Conservation (phyloP, 2,329 filamentous ascomycete genomes). For the Trichoderma citrinoviride region DNA sequence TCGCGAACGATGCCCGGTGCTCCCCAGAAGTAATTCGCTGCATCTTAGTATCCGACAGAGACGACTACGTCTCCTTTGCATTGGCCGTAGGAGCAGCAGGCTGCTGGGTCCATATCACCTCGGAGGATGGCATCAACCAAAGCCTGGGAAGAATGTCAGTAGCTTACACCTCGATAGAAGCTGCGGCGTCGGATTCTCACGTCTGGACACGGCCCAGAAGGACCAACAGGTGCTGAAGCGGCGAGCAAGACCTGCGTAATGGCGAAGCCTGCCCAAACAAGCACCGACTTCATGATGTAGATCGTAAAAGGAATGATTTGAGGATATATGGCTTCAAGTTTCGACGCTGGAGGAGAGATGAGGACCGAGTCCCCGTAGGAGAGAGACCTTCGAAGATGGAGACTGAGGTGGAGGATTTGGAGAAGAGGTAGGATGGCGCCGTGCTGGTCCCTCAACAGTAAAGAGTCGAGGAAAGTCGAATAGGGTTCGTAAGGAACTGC, state of each 20-base stretch:
- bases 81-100: constrained; percentile 53
- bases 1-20: neutral
- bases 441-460: neutral
- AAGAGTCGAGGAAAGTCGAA: neutral
- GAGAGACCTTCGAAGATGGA: neutral
- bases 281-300: constrained; percentile 15
- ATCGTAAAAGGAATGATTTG: neutral
- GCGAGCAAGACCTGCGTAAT: constrained; percentile 23
- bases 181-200: constrained; percentile 27
- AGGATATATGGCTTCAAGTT: neutral
- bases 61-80: constrained; percentile 52
- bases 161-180: neutral
- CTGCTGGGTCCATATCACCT: constrained; percentile 47
- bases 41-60: constrained; percentile 38
- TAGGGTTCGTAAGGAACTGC: neutral
- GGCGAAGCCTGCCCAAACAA: constrained; percentile 18
- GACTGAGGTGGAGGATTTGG: neutral
- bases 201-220: constrained; percentile 37
- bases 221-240: constrained; percentile 32
- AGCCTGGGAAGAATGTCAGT: constrained; percentile 25
- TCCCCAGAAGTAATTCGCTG: neutral
- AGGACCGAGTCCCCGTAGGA: neutral
- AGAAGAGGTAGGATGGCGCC: neutral
- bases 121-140: constrained; percentile 46
- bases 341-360: neutral